Evolutionary conservation across 495 filamentous ascomycete genomes (phyloP), one percentile per base, ranked within the genome.

Genomic region (Melanomma pulvis-pyrius): DNA sequence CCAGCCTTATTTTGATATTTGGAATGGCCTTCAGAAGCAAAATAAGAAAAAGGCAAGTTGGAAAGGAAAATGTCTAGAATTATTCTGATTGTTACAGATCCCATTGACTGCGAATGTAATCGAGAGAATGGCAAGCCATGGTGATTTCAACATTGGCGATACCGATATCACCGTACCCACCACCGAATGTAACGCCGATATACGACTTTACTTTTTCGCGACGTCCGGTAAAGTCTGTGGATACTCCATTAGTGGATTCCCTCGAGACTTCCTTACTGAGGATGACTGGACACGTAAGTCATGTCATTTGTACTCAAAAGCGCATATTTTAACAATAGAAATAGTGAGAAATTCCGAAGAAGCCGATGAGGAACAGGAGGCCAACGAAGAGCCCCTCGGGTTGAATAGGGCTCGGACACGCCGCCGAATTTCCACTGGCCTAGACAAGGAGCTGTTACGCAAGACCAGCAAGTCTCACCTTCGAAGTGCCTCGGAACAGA

Each of bases 1-100:
- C 44, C 54, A 44, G 25, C 54, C 54, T n/a, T 46, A 24, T 28
- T 58, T 58, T 21, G 54, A 58, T 9, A 58, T 58, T 44, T 51
- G 48, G 6, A 51, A 51, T 51, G 48, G 48, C 5, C 2, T 51
- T 26, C 48, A 24, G 26, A 8, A 51, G 5, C 48, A 51, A 6
- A 29, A 9, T 8, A 51, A 51, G 26, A 8, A 26, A 51, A 26
- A 51, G 48, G 48, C n/a, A 51, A 2, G 22, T 51, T 51, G 7
- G 24, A 51, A 24, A 5, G 24, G 19, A 24, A 19, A 17, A 22
- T 9, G 9, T 48, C 15, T 2, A 24, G 3, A 8, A 26, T 25
- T 24, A 2, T 4, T 3, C 48, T 51, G 17, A 51, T 24, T 9
- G 4, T 5, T 5, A n/a, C n/a, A 51, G 48, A 17, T 51, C 26